phyloP scores from a whole-genome alignment of 441 rosid species.

The Jatropha podagrica region DNA sequence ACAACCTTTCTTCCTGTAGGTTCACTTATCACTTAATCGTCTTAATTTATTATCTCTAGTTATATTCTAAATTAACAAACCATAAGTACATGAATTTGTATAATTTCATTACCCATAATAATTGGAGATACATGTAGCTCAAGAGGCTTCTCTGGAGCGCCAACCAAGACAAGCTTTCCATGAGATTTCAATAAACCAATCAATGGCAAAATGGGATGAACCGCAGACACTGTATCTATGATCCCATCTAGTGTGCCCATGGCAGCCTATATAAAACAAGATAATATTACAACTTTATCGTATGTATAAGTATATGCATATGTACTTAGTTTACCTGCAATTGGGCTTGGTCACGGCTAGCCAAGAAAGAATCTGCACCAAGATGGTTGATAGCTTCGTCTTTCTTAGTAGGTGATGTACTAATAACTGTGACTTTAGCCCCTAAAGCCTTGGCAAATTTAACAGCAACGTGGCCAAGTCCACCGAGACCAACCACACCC shows the following conservation, averaged over 20 bases:
- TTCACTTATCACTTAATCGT: neutral
- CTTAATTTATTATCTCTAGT: too few relatives aligned
- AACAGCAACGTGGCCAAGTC: conserved; percentile 22
- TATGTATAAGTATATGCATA: too few relatives aligned
- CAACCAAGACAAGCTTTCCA: conserved; percentile 57
- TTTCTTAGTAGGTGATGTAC: conserved; percentile 42
- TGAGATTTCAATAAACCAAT: conserved; percentile 47
- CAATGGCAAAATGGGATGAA: conserved; percentile 47
- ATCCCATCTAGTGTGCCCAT: conserved; percentile 63
- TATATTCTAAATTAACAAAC: too few relatives aligned
- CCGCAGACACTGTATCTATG: conserved; percentile 63
- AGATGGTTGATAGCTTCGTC: conserved; percentile 41
- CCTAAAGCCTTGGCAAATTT: conserved; percentile 57
- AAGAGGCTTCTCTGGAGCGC: conserved; percentile 47
- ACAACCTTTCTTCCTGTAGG: conserved; percentile 44
- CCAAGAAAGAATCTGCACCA: conserved; percentile 46
- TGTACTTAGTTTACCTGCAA: conserved; percentile 23
- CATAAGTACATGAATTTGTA: too few relatives aligned
- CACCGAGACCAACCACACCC: conserved; percentile 44
- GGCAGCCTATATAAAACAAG: conserved; percentile 30
- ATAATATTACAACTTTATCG: neutral
- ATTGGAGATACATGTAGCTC: conserved; percentile 51
- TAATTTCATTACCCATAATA: conserved; percentile 32
- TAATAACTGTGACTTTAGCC: conserved; percentile 40
- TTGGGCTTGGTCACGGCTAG: conserved; percentile 32